Conservation (phyloP, 805 yeast genomes). For the Saturnispora hagleri region DNA sequence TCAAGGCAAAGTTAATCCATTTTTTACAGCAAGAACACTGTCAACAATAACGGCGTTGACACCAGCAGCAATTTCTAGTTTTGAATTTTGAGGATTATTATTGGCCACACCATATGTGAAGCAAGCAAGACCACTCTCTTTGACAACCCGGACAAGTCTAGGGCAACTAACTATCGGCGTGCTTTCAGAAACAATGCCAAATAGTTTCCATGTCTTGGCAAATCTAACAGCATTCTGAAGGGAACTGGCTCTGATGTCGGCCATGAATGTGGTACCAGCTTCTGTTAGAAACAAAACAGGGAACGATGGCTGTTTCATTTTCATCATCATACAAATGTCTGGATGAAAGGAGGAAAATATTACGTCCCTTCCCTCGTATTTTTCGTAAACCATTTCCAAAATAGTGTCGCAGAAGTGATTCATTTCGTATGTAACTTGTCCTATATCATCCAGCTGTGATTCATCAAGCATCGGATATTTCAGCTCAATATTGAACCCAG, state of each 20-base stretch:
- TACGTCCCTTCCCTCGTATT: constrained; percentile 72
- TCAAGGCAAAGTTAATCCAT: constrained; percentile 42
- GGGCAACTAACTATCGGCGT: constrained; percentile 84
- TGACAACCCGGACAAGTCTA: constrained; percentile 81
- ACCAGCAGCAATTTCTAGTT: constrained; percentile 83
- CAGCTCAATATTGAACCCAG: constrained; percentile 91
- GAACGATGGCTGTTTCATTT: constrained; percentile 86
- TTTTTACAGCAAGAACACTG: constrained; percentile 85
- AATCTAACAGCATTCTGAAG: constrained; percentile 87
- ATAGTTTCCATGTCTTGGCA: constrained; percentile 80
- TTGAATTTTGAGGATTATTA: constrained; percentile 76
- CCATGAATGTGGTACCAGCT: constrained; percentile 77
- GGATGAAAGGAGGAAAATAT: constrained; percentile 93
- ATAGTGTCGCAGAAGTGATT: constrained; percentile 87
- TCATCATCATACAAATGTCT: constrained; percentile 75
- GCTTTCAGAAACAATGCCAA: constrained; percentile 89
- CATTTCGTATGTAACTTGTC: constrained; percentile 71
- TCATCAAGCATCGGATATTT: constrained; percentile 95
- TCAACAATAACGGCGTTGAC: constrained; percentile 99
- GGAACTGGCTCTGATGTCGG: constrained; percentile 80
- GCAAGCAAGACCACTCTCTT: constrained; percentile 83
- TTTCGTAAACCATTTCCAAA: constrained; percentile 66
- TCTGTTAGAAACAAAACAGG: constrained; percentile 89
- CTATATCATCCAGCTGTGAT: constrained; percentile 82
- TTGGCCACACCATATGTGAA: constrained; percentile 84